Percentiles rank a stretch among this genome's conserved stretches.
Evolutionary conservation across 305 asterid genomes (phyloP).

Genomic region (Solanum aculeatissimum): DNA sequence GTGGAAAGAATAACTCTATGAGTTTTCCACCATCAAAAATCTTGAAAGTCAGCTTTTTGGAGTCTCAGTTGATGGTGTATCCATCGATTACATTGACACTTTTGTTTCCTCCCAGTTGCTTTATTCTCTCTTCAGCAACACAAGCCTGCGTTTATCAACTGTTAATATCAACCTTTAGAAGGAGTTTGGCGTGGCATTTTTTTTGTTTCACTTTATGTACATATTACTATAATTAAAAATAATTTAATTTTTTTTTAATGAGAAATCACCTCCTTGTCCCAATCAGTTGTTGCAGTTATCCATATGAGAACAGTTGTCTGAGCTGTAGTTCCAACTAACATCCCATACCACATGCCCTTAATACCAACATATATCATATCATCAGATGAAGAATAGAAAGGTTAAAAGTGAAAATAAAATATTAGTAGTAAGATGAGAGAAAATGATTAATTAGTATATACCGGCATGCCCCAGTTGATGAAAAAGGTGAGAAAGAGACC

Average conservation of each 20-base stretch:
- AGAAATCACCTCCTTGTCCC: neutral
- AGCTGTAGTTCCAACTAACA: neutral
- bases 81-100: neutral
- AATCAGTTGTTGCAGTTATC: slow-evolving; percentile 1
- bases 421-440: neutral
- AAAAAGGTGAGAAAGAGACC: neutral
- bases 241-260: neutral
- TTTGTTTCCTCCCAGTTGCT: neutral
- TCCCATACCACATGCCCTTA: slow-evolving; percentile 8
- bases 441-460: neutral
- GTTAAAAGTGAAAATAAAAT: neutral
- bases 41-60: neutral
- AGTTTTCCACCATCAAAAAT: neutral
- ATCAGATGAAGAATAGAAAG: neutral
- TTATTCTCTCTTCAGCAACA: slow-evolving; percentile 5
- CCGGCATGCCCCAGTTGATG: neutral
- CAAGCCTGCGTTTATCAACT: neutral
- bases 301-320: slow-evolving; percentile 1
- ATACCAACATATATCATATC: neutral
- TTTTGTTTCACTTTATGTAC: neutral
- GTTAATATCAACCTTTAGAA: neutral
- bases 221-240: too few relatives aligned
- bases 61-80: neutral
- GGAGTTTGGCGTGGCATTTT: neutral
- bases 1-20: neutral